Base-by-base conservation (phyloP, 306 rosid genomes). In the Cucurbita pepo region DNA sequence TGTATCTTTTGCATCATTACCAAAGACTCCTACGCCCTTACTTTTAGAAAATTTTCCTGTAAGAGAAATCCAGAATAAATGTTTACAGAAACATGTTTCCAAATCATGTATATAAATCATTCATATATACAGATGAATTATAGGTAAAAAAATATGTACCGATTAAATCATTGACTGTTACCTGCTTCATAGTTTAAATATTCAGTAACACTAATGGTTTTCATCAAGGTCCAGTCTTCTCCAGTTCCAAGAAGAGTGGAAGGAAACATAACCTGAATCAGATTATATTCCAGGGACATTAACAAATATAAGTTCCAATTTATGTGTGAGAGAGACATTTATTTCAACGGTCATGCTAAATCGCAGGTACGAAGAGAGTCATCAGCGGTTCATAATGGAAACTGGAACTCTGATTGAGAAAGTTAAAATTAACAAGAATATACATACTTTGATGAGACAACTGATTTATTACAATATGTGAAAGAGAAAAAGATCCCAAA, bases 21-120 rank as follows among this genome's bases (percentile, higher is more conserved):
- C 97, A 81, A 94, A 94, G 62, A 91, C 97, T 48, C 99, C 99
- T 3, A 89, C 25, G 48, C 99, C 99, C 85, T 84, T 94, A 77
- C 96, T 94, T 83, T 94, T 94, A 12, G 99, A 94, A 82, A 94
- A 94, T 83, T 94, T 94, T 72, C 99, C 99, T 94, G 77, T 51
- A 76, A 71, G 69, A 37, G 15, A 6, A 5, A 73, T 43, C 19
- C 44, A 41, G 60, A 54, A 37, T 69, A 11, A 71, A 38, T 34
- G 12, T 10, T 71, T 12, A 34, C 47, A 9, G 16, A 18, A 47
- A 56, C 73, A 40, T 54, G 67, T 40, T 51, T 69, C 56, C 4
- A 7, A 74, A 15, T n/a, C 10, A 3, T 12, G 41, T 41, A 41
- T 40, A 72, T 38, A 51, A 66, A 9, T 30, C 15, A 69, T 34